Conservation (phyloP, 2,329 filamentous ascomycete genomes). For the Monilinia aucupariae region DNA sequence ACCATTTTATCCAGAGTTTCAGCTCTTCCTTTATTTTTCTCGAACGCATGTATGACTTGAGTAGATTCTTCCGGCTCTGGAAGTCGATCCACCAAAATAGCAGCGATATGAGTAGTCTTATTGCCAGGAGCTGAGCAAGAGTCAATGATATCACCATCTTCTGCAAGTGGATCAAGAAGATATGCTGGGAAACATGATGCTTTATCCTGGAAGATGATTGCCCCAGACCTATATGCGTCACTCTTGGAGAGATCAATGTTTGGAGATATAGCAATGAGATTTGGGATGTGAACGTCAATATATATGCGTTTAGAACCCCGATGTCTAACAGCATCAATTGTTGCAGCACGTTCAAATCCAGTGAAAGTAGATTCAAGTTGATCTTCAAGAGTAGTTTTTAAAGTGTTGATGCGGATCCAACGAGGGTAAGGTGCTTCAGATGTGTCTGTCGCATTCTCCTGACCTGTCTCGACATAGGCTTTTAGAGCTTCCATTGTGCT, state of each 20-base stretch:
- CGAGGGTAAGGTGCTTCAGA: constrained; percentile 58
- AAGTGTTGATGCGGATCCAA: constrained; percentile 83
- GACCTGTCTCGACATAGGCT: constrained; percentile 48
- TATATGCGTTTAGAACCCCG: constrained; percentile 50
- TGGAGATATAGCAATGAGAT: constrained; percentile 73
- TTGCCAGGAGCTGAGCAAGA: constrained; percentile 93
- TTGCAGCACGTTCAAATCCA: constrained; percentile 51
- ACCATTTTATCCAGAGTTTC: constrained; percentile 82
- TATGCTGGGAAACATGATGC: constrained; percentile 96
- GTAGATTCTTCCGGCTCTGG: constrained; percentile 28
- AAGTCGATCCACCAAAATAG: constrained; percentile 51
- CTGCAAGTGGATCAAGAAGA: constrained; percentile 62
- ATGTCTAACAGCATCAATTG: constrained; percentile 52
- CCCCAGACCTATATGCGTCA: constrained; percentile 66
- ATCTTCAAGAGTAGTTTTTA: constrained; percentile 64
- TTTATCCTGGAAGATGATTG: constrained; percentile 90
- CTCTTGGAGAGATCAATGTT: constrained; percentile 66
- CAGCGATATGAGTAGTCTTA: constrained; percentile 90
- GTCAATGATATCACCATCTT: constrained; percentile 77
- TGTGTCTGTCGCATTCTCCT: constrained; percentile 39
- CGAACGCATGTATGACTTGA: constrained; percentile 67
- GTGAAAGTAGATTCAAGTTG: constrained; percentile 73
- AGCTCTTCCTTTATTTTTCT: constrained; percentile 67
- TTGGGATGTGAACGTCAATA: constrained; percentile 76
- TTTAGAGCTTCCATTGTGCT: constrained; percentile 62